Conservation (phyloP, 331 rosid genomes). For the Quercus phellos region DNA sequence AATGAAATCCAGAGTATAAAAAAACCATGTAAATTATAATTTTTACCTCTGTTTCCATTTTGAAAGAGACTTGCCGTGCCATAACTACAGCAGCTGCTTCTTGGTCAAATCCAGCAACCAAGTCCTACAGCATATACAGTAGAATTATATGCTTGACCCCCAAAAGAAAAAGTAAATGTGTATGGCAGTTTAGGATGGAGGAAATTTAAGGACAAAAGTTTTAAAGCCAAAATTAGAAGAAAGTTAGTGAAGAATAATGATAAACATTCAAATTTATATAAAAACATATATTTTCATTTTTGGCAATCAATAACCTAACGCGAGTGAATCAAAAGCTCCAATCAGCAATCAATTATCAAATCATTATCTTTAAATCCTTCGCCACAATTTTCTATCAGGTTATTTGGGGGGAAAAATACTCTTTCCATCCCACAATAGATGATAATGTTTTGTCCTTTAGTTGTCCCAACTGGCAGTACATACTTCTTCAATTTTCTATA, state of each 20-base stretch:
- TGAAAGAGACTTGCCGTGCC: conserved; percentile 96
- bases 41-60: conserved; percentile 96
- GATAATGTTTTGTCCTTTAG: too few relatives aligned
- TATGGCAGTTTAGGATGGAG: not conserved
- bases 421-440: too few relatives aligned
- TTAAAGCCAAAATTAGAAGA: not conserved
- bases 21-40: not conserved
- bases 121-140: conserved; percentile 48
- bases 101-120: conserved; percentile 98
- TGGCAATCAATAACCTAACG: not conserved
- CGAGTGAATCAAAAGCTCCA: not conserved
- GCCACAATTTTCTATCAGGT: not conserved
- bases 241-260: too few relatives aligned
- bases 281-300: not conserved
- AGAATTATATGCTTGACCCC: conserved; percentile 5
- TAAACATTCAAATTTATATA: not conserved
- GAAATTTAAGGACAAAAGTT: not conserved
- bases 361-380: not conserved
- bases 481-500: too few relatives aligned
- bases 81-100: conserved; percentile 97
- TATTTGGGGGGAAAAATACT: not conserved
- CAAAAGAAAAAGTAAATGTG: not conserved
- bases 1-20: conserved; percentile 8
- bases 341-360: not conserved
- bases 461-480: too few relatives aligned